Evolutionary conservation across 305 asterid genomes (phyloP).

Genomic region (Fraxinus angustifolia): DNA sequence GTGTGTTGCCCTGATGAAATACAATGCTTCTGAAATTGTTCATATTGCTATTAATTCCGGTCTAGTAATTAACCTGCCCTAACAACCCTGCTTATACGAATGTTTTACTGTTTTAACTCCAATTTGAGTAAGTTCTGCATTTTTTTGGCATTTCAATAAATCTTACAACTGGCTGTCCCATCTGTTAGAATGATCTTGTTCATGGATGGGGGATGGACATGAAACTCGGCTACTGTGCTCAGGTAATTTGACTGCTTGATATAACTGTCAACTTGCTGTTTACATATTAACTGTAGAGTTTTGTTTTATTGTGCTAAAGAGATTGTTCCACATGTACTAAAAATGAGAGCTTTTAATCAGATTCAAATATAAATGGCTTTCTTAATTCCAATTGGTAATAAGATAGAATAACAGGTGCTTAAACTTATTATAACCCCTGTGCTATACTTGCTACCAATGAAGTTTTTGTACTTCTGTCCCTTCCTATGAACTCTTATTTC

Average conservation of each 20-base stretch:
- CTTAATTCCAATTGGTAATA: background rate
- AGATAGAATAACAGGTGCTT: background rate
- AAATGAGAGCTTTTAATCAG: background rate
- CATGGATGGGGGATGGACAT: conserved; percentile 99
- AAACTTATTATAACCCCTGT: background rate
- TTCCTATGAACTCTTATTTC: background rate
- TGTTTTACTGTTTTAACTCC: background rate
- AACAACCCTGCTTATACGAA: background rate
- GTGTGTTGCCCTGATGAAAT: background rate
- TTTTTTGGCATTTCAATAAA: conserved; percentile 15
- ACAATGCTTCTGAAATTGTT: background rate
- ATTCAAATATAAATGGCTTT: background rate
- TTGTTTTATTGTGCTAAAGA: background rate
- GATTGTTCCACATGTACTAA: background rate
- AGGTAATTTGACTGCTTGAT: conserved; percentile 42
- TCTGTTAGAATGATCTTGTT: conserved; percentile 90
- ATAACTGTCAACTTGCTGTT: conserved; percentile 7
- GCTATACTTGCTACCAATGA: background rate
- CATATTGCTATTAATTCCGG: background rate
- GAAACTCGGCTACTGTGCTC: conserved; percentile 97
- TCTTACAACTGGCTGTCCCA: conserved; percentile 12
- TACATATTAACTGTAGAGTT: background rate
- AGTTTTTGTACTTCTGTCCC: background rate
- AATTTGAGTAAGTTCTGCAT: conserved; percentile 10
- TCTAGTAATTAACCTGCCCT: background rate